Evolutionary conservation across 768 basidiomycete genomes (phyloP), one percentile per base, ranked within the genome.

Genomic region (Leccinum variicolor): DNA sequence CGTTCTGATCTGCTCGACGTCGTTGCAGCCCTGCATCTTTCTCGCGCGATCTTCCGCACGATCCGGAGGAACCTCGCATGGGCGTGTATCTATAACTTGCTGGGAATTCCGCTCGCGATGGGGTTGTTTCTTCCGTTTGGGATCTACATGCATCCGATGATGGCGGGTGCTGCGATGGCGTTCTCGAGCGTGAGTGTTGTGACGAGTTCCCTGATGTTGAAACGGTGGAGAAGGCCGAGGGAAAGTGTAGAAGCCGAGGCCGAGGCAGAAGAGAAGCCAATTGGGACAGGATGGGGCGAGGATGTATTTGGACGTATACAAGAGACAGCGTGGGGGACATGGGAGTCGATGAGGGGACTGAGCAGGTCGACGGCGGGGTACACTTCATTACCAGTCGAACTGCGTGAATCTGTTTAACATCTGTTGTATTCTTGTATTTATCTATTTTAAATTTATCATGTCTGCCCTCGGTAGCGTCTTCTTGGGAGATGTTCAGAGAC

Each of bases 161-260:
- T 94, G 76, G 94, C 97, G 0, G 96, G 93, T n/a, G 93, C 89
- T 3, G 95, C 95, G 26, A 99, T 99, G 97, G 97, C 97, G 25
- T 94, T 94, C 72, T 95, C 92, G 33, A 92, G 89, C 64, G 96
- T 98, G 36, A 94, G 92, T 63, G 97, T 99, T 52, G 96, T 99
- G 15, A 85, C 84, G 26, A 94, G 91, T 58, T 94, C 92, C 58
- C 75, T 98, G 69, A 84, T 90, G 48, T 79, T 99, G 61, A 88
- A 82, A 67, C 85, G 87, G 82, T 96, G 94, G 94, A 80, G 74
- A 50, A 78, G 92, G 31, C 92, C 92, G 2, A 66, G 62, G 65
- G 79, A 76, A 29, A 90, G 88, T 61, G 66, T 94, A 7, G 87
- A 77, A 7, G 84, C 81, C 60, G 62, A 48, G n/a, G 67, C 61